A percentile compares a stretch with the other conserved stretches of the same genome.
Conservation (phyloP, 768 basidiomycete species). For the Boletus reticulatus region DNA sequence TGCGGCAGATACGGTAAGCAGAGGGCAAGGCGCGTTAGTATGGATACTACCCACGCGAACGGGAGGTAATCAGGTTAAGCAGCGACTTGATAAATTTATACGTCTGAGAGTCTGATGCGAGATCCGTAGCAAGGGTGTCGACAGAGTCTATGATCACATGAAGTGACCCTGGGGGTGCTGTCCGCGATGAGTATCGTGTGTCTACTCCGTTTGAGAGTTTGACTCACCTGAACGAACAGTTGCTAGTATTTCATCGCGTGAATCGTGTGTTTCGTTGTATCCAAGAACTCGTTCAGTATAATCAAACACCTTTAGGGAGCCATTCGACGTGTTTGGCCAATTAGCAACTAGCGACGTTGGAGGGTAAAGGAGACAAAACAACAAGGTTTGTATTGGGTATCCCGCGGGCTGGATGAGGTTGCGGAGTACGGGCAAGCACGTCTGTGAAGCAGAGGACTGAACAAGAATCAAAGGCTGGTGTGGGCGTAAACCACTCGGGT, state of each 20-base stretch:
- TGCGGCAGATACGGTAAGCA: slow-evolving; percentile 22
- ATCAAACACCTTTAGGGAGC: slow-evolving; percentile 43
- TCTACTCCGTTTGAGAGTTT: neutral
- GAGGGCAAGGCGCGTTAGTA: neutral
- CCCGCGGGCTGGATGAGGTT: slow-evolving; percentile 36
- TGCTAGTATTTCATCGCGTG: slow-evolving; percentile 37
- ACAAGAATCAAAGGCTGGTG: slow-evolving; percentile 50
- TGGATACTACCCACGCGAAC: slow-evolving; percentile 43
- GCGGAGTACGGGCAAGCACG: slow-evolving; percentile 53
- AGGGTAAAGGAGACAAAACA: slow-evolving; percentile 61
- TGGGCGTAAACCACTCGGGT: slow-evolving; percentile 18
- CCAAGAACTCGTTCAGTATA: slow-evolving; percentile 51
- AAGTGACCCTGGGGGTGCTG: slow-evolving; percentile 47
- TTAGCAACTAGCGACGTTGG: slow-evolving; percentile 43
- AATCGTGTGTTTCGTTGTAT: slow-evolving; percentile 43
- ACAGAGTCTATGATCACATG: slow-evolving; percentile 71
- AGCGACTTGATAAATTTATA: slow-evolving; percentile 52
- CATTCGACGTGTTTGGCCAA: slow-evolving; percentile 17
- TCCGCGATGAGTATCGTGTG: slow-evolving; percentile 4
- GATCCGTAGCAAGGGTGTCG: slow-evolving; percentile 61
- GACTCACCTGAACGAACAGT: slow-evolving; percentile 39
- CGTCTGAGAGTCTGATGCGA: slow-evolving; percentile 50
- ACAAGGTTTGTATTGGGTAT: slow-evolving; percentile 30
- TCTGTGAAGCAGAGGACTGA: slow-evolving; percentile 60
- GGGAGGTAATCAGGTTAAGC: slow-evolving; percentile 41